These are phyloP conservation scores for Claviceps sp. DNA, from an alignment of 2,329 filamentous ascomycete species.

Conservation along the genomic window DNA sequence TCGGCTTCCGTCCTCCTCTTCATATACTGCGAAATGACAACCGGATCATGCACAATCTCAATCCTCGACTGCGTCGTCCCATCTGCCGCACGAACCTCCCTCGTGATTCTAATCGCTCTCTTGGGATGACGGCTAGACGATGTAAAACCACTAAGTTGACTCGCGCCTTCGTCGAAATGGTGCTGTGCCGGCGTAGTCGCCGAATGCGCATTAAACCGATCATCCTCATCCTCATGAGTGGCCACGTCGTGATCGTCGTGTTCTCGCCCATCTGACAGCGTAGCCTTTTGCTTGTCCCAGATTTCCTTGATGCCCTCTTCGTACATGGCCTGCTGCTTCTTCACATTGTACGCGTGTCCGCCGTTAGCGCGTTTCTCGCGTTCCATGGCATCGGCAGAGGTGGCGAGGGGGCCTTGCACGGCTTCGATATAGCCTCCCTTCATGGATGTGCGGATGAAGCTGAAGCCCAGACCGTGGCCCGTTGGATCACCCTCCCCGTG, in stretches of 20 bases:
- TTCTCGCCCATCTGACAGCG: conserved; percentile 58
- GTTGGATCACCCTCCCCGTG: conserved; percentile 93
- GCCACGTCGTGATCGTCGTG: conserved; percentile 49
- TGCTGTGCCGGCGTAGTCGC: conserved; percentile 50
- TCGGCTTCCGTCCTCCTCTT: conserved; percentile 61
- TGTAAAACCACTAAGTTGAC: conserved; percentile 60
- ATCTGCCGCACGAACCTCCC: conserved; percentile 36
- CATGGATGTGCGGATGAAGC: conserved; percentile 96
- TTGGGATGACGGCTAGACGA: conserved; percentile 51
- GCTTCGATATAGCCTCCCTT: conserved; percentile 89
- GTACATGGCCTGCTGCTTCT: conserved; percentile 83
- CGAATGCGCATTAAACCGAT: conserved; percentile 58
- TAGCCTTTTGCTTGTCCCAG: conserved; percentile 77
- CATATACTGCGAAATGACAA: conserved; percentile 80
- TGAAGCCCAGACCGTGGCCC: conserved; percentile 85
- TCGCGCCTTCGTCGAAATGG: conserved; percentile 59
- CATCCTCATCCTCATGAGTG: conserved; percentile 46
- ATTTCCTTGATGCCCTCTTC: conserved; percentile 83
- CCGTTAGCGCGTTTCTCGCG: conserved; percentile 80
- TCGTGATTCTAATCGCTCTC: conserved; percentile 60
- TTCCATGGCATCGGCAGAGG: conserved; percentile 71
- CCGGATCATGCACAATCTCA: conserved; percentile 62
- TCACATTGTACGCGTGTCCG: conserved; percentile 95
- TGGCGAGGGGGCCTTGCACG: conserved; percentile 51
- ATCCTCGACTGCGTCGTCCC: conserved; percentile 47